Percentiles rank a stretch among this genome's conserved stretches.
Conservation (phyloP, 345 rosid genomes). For the Acer negundo region DNA sequence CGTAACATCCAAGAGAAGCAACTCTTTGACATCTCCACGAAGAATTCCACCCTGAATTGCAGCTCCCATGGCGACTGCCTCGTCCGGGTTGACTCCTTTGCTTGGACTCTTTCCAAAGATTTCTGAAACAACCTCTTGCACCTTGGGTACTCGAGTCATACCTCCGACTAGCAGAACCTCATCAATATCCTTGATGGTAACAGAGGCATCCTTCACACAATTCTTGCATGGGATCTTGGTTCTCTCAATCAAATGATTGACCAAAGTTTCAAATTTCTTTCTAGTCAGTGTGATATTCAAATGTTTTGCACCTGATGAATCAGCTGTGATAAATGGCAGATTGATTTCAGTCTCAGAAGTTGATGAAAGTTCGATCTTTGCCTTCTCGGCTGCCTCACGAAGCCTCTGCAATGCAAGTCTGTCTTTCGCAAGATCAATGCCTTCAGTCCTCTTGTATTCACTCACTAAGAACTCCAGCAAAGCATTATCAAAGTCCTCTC, state of each 20-base stretch:
- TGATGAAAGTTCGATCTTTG: slow-evolving; percentile 87
- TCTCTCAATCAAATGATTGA: slow-evolving; percentile 72
- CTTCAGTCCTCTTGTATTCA: slow-evolving; percentile 73
- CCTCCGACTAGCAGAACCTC: slow-evolving; percentile 94
- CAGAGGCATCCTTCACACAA: slow-evolving; percentile 83
- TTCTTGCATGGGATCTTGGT: slow-evolving; percentile 70
- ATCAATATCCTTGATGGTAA: slow-evolving; percentile 65
- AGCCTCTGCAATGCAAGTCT: slow-evolving; percentile 89
- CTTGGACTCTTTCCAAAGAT: slow-evolving; percentile 86
- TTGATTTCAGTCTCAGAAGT: slow-evolving; percentile 84
- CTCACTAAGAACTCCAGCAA: slow-evolving; percentile 73
- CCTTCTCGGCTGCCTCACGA: slow-evolving; percentile 89
- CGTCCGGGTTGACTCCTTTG: slow-evolving; percentile 90
- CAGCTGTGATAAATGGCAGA: slow-evolving; percentile 86
- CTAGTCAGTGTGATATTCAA: slow-evolving; percentile 78
- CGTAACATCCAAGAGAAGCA: slow-evolving; percentile 86
- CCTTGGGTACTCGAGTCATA: slow-evolving; percentile 97
- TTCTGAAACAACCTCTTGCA: slow-evolving; percentile 71
- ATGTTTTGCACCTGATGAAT: slow-evolving; percentile 85
- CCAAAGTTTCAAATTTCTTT: slow-evolving; percentile 71
- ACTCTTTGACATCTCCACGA: slow-evolving; percentile 90
- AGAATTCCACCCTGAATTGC: slow-evolving; percentile 92
- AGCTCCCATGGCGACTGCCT: slow-evolving; percentile 92
- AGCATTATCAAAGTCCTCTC: slow-evolving; percentile 89
- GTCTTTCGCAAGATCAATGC: slow-evolving; percentile 76